These are phyloP conservation scores for Colletotrichum phormii DNA, from an alignment of 2,329 filamentous ascomycete species.

Conservation along the genomic window DNA sequence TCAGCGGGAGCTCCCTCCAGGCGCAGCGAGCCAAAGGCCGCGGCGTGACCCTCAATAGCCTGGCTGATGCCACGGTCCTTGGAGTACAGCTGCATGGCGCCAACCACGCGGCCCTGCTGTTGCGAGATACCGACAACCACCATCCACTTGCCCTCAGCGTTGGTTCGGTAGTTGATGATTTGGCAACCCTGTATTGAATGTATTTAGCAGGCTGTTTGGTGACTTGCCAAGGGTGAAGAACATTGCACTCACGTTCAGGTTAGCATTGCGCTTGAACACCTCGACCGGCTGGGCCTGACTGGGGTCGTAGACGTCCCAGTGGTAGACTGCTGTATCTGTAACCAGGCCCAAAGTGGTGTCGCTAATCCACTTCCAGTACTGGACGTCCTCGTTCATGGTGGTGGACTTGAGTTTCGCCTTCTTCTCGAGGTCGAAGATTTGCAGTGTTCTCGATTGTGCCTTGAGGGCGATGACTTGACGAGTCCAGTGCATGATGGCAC, in stretches of 20 bases:
- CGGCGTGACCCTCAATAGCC: constrained; percentile 96
- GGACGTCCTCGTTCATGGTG: constrained; percentile 95
- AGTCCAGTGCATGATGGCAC: constrained; percentile 99
- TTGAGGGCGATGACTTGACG: constrained; percentile 97
- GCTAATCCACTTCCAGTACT: constrained; percentile 99
- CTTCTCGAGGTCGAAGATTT: constrained; percentile 94
- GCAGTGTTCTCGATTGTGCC: constrained; percentile 91
- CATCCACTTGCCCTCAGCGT: constrained; percentile 97
- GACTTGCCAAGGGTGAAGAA: not conserved
- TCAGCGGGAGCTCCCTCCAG: constrained; percentile 90
- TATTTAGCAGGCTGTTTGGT: constrained; percentile 11
- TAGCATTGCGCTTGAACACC: constrained; percentile 93
- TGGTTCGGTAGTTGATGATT: constrained; percentile 99
- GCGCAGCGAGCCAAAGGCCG: constrained; percentile 89
- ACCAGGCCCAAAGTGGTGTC: constrained; percentile 89
- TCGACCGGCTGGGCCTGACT: constrained; percentile 84
- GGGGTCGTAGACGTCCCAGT: constrained; percentile 96
- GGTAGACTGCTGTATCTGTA: constrained; percentile 90
- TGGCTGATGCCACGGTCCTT: constrained; percentile 97
- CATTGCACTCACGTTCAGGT: constrained; percentile 78
- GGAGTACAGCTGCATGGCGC: constrained; percentile 97
- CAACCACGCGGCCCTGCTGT: constrained; percentile 91
- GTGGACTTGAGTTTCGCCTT: constrained; percentile 98
- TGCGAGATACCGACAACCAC: constrained; percentile 96
- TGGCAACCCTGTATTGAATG: constrained; percentile 79